phyloP scores from a whole-genome alignment of 2,329 filamentous ascomycete genomes.

The Monosporascus ibericus region DNA sequence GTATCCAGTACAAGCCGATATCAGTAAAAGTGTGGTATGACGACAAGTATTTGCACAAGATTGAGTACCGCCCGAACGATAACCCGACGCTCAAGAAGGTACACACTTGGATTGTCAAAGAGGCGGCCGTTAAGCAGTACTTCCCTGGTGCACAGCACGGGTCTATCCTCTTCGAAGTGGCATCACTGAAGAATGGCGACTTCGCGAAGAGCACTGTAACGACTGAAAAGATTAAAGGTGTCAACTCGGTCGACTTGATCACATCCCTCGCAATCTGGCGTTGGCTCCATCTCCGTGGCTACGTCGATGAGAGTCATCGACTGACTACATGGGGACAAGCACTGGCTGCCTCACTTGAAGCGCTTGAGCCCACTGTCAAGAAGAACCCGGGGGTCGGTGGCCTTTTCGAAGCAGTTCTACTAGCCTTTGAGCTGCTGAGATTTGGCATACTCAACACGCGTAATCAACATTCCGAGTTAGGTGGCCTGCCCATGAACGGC shows the following conservation, averaged over 20 bases:
- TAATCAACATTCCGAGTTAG: conserved; percentile 48
- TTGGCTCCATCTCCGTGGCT: conserved; percentile 83
- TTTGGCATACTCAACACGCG: conserved; percentile 71
- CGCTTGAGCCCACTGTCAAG: conserved; percentile 49
- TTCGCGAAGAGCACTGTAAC: conserved; percentile 66
- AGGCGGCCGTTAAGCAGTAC: conserved; percentile 44
- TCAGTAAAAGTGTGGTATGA: conserved; percentile 81
- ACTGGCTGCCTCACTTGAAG: conserved; percentile 62
- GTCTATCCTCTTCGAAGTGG: conserved; percentile 53
- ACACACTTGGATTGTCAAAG: conserved; percentile 68
- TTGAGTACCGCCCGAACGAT: conserved; percentile 53
- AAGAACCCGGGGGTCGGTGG: conserved; percentile 36
- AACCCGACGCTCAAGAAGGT: conserved; percentile 41
- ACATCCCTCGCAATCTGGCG: conserved; percentile 74
- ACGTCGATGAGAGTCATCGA: conserved; percentile 71
- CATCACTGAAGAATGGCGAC: conserved; percentile 60
- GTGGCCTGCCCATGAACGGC: conserved; percentile 49
- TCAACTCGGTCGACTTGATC: conserved; percentile 60
- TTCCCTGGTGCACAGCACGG: conserved; percentile 39
- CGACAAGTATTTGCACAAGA: conserved; percentile 57
- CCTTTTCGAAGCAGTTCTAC: conserved; percentile 70
- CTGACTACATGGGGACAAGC: conserved; percentile 81
- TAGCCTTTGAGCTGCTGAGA: conserved; percentile 80
- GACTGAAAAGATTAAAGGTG: conserved; percentile 52
- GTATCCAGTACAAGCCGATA: conserved; percentile 75